Evolutionary conservation across 192 early-diverging fungal genomes (phyloP), one percentile per base, ranked within the genome.

Genomic region (Linnemannia schmuckeri): DNA sequence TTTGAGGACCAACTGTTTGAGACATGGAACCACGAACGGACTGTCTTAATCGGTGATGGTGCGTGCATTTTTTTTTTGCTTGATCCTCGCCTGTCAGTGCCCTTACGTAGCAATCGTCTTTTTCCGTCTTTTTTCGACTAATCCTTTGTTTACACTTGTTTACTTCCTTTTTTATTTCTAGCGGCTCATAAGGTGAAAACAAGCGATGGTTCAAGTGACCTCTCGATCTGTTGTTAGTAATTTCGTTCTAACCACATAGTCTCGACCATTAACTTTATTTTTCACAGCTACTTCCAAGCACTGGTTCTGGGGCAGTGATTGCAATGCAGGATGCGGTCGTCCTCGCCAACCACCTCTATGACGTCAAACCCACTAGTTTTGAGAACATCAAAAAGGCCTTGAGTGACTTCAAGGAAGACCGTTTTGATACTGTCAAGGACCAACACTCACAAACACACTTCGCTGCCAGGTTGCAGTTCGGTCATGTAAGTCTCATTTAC

Each of bases 11-110:
- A 72, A 40, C 5, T 79, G 9, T 79, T 61, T n/a, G 24, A 79
- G 24, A 79, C 78, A 18, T 79, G 78, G 78, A 33, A 79, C 52
- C 70, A 72, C 30, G 47, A 8, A 0, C 69, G 78, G 1, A 61
- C 70, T 6, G 78, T 79, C 9, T 38, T 79, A 8, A 72, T 79
- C 55, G 78, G 78, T 12, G 78, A 79, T 73, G 78, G 77, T 78
- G 40, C 24, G 57, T 46, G 9, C 7, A 12, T 27, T 22, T 35
- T 22, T 6, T 12, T 46, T 10, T 13, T 46, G 44, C 9, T 52
- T 27, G 18, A 27, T 27, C 13, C 24, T 33, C 7, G 6, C 22
- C 2, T 30, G 47, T 15, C 44, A 15, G 44, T 13, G 12, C 44
- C 3, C 44, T 15, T 46, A 3, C 44, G 37, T 42, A 33, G 18